These are phyloP conservation scores for Phytophthora sojae DNA, from an alignment of 352 stramenopile genomes.

Conservation along the genomic window DNA sequence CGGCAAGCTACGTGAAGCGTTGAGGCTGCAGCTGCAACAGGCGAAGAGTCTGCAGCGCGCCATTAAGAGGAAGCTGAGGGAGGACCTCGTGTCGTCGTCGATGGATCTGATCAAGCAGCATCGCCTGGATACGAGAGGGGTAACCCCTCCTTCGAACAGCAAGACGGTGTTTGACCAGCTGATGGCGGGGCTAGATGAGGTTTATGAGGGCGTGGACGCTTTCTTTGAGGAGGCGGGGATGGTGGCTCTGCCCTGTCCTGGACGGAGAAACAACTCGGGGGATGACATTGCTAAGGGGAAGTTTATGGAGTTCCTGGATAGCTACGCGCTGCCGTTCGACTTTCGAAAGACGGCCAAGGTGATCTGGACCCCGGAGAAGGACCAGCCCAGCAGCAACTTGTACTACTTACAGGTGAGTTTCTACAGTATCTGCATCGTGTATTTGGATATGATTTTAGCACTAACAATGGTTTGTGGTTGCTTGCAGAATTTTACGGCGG, in stretches of 20 bases:
- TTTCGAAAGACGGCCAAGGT: constrained; percentile 16
- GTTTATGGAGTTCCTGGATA: constrained; percentile 32
- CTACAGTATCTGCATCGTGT: neutral
- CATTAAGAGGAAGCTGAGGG: constrained; percentile 27
- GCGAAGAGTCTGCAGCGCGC: constrained; percentile 29
- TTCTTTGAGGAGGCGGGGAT: constrained; percentile 19
- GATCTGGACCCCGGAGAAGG: constrained; percentile 18
- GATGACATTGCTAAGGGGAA: neutral
- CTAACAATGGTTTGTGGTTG: neutral
- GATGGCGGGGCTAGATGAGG: constrained; percentile 15
- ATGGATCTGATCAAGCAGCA: constrained; percentile 15
- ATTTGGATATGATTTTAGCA: too few species aligned
- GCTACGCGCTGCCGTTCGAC: constrained; percentile 30
- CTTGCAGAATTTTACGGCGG: constrained; percentile 17
- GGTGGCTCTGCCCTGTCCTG: constrained; percentile 19
- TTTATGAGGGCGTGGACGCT: constrained; percentile 12
- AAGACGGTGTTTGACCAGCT: constrained; percentile 29
- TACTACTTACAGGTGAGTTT: constrained; percentile 26
- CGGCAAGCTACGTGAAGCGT: constrained; percentile 11
- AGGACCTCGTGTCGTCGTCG: constrained; percentile 18
- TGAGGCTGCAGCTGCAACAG: constrained; percentile 26
- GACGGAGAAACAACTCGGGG: constrained; percentile 21
- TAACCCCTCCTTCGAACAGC: constrained; percentile 26
- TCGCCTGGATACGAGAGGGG: constrained; percentile 20
- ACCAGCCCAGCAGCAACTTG: neutral